Percentiles rank a stretch among this genome's conserved stretches.
Conservation (phyloP, 768 basidiomycete genomes). For the Hydnum rufescens region DNA sequence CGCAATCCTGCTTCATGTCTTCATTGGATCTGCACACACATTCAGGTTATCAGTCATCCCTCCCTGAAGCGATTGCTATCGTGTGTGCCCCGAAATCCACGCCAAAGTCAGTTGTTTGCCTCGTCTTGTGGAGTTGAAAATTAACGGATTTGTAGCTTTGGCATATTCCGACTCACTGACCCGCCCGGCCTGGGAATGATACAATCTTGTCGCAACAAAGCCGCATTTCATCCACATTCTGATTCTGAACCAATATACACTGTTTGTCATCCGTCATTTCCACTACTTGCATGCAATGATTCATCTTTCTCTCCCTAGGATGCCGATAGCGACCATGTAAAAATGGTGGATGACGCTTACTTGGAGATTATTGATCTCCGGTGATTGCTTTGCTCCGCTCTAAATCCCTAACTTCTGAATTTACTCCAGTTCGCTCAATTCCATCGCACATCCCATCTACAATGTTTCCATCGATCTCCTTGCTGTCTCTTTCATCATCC, state of each 20-base stretch:
- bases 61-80: slow-evolving; percentile 82
- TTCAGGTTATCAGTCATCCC: slow-evolving; percentile 71
- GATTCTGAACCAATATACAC: slow-evolving; percentile 64
- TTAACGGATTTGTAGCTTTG: slow-evolving; percentile 33
- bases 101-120: slow-evolving; percentile 35
- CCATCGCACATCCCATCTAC: neutral
- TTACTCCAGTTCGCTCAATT: neutral
- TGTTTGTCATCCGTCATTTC: slow-evolving; percentile 24
- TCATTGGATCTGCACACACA: slow-evolving; percentile 88
- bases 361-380: slow-evolving; percentile 78
- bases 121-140: neutral
- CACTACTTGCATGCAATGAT: neutral
- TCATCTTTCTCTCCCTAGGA: slow-evolving; percentile 24
- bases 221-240: slow-evolving; percentile 75
- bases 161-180: slow-evolving; percentile 77
- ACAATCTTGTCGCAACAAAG: slow-evolving; percentile 41
- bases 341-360: slow-evolving; percentile 40
- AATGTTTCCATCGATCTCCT: neutral
- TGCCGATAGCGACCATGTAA: slow-evolving; percentile 69
- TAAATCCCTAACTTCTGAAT: neutral
- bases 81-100: slow-evolving; percentile 70
- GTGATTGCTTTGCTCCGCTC: neutral
- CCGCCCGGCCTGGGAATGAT: slow-evolving; percentile 65
- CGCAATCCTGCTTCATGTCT: slow-evolving; percentile 91
- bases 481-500: neutral